These are phyloP conservation scores for Aspergillus sp. DNA, from an alignment of 2,329 filamentous ascomycete species.

Conservation along the genomic window DNA sequence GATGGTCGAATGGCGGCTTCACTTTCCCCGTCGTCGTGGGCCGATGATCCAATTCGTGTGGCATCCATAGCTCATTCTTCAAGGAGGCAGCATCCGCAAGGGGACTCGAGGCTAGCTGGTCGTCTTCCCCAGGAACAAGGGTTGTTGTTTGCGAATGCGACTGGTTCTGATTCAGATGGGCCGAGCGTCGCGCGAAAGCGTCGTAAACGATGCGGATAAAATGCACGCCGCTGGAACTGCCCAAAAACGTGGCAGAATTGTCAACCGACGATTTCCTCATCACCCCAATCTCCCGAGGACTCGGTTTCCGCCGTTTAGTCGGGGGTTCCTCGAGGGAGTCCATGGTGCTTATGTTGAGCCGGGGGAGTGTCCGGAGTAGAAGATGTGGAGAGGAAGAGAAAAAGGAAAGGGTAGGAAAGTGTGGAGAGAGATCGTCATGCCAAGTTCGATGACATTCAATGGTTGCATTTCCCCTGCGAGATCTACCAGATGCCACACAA, in stretches of 20 bases:
- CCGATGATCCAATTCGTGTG: constrained; percentile 35
- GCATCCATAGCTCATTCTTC: constrained; percentile 13
- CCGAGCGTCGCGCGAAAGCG: constrained; percentile 43
- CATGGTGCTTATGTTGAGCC: constrained; percentile 2
- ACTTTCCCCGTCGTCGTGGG: constrained; percentile 27
- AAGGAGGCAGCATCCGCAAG: neutral
- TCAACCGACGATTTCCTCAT: constrained; percentile 53
- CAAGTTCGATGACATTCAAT: neutral
- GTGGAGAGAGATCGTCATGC: neutral
- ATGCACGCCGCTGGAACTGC: constrained; percentile 60
- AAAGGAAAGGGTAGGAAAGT: neutral
- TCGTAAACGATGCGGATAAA: constrained; percentile 58
- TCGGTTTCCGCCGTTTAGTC: constrained; percentile 29
- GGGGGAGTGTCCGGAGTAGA: neutral
- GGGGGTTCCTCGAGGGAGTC: constrained; percentile 15
- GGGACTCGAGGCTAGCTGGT: constrained; percentile 37
- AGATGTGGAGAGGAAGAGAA: neutral
- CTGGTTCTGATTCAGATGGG: constrained; percentile 27
- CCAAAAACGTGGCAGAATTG: constrained; percentile 55
- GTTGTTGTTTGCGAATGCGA: constrained; percentile 30
- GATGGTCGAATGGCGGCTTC: constrained; percentile 44
- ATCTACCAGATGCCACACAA: neutral
- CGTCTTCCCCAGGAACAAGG: constrained; percentile 59
- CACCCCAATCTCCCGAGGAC: constrained; percentile 46
- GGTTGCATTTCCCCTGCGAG: neutral